These are phyloP conservation scores for Schizosaccharomyces versatilis DNA, from an alignment of 1,139 yeast species.

Conservation along the genomic window DNA sequence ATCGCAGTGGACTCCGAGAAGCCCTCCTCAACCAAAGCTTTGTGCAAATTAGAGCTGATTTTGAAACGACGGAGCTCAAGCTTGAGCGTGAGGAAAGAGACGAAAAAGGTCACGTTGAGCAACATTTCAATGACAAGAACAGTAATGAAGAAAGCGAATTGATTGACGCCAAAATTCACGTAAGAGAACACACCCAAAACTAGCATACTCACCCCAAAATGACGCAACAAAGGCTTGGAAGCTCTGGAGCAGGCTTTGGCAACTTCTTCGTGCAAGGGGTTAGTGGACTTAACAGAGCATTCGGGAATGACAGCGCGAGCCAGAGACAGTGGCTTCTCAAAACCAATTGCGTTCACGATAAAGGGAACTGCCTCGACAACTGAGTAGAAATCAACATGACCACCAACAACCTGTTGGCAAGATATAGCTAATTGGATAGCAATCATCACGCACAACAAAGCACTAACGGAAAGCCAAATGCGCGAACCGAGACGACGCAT, in stretches of 20 bases:
- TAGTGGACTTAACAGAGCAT: constrained; percentile 20
- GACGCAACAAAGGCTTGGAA: constrained; percentile 54
- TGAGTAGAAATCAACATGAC: constrained; percentile 46
- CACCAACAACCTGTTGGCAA: constrained; percentile 27
- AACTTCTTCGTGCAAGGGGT: constrained; percentile 19
- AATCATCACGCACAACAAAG: constrained; percentile 58
- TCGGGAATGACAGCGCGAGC: constrained; percentile 37
- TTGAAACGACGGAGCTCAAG: constrained; percentile 78
- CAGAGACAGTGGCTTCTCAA: constrained; percentile 63
- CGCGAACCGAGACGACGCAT: constrained; percentile 67
- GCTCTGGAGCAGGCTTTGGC: constrained; percentile 38
- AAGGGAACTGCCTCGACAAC: constrained; percentile 86
- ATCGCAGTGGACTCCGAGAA: constrained; percentile 51
- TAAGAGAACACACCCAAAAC: constrained; percentile 56
- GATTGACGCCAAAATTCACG: constrained; percentile 46
- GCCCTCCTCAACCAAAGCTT: constrained; percentile 86
- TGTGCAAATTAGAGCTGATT: constrained; percentile 57
- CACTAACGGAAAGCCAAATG: constrained; percentile 74
- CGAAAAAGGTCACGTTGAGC: constrained; percentile 59
- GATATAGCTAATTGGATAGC: constrained; percentile 71
- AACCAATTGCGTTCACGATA: constrained; percentile 78
- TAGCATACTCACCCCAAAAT: constrained; percentile 51
- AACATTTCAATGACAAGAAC: constrained; percentile 53
- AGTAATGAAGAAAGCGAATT: constrained; percentile 62
- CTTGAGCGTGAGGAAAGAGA: constrained; percentile 71